Evolutionary conservation across 352 stramenopile genomes (phyloP), one percentile per base, ranked within the genome.

Genomic region (Pythium monospermum): DNA sequence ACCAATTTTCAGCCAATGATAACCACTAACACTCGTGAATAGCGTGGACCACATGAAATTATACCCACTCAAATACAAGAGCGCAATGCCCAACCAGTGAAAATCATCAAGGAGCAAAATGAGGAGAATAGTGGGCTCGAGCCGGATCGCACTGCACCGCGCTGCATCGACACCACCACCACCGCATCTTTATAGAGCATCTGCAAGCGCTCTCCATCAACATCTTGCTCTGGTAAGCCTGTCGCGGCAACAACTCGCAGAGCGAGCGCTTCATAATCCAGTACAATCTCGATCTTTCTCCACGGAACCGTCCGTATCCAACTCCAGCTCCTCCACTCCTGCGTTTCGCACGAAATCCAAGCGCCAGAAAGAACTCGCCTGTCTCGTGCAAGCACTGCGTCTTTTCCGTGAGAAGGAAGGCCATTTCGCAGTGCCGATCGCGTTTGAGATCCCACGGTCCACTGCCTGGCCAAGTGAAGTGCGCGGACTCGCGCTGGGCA

Each of bases 391-490:
- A 2, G 81, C 69, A 11, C 33, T 92, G 10, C 67, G 59, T 15
- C 68, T 65, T 4, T 92, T 92, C 49, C 53, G 80, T 45, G 44
- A 66, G 10, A 55, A 80, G 3, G 71, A 90, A 61, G 37, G 37
- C 0, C 82, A 92, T 49, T 92, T 88, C 37, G 74, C 77, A 21
- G 71, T 92, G 0, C 82, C 70, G 13, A 57, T 61, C 27, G 43
- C 33, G 37, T 80, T 73, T 32, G 52, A 66, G 16, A 61, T 76
- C 18, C 69, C 77, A 5, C 43, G 42, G 3, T 60, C 66, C 30
- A 62, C 60, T 35, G 65, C 60, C 64, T 89, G 75, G 74, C 71
- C 75, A 0, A 55, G 46, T 5, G 68, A 83, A 18, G 47, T 89
- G 26, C 75, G 83, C 28, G 47, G 66, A 6, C 42, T 88, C 21